Percentiles rank a stretch among this genome's conserved stretches.
These are phyloP conservation scores for Penicillium herquei DNA, from an alignment of 495 filamentous ascomycete genomes.

Conservation along the genomic window DNA sequence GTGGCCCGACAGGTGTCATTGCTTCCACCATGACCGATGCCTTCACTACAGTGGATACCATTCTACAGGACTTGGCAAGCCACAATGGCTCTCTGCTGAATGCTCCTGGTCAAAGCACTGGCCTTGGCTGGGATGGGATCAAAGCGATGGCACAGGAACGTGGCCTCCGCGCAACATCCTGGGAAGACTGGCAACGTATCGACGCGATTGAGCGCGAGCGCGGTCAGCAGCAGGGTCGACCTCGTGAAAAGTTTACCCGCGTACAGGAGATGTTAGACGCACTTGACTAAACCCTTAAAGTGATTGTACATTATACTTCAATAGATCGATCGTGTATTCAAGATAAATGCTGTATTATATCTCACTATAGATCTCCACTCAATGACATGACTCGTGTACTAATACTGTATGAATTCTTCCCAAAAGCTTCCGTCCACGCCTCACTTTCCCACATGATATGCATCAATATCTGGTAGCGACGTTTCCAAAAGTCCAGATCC, in stretches of 20 bases:
- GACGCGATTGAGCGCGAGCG: conserved; percentile 71
- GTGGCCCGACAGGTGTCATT: conserved; percentile 93
- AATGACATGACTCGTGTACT: no score
- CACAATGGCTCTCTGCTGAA: conserved; percentile 45
- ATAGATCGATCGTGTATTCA: not conserved
- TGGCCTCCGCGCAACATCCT: conserved; percentile 55
- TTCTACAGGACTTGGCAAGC: conserved; percentile 66
- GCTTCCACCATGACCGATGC: conserved; percentile 96
- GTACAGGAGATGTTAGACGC: conserved; percentile 78
- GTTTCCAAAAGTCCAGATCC: not conserved
- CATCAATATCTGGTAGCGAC: no score
- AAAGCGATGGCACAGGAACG: conserved; percentile 50
- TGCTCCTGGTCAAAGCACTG: conserved; percentile 36
- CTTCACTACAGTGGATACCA: conserved; percentile 80
- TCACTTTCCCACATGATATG: no score
- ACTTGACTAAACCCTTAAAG: conserved; percentile 11
- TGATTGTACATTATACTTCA: conserved; percentile 9
- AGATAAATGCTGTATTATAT: no score
- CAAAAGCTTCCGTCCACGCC: no score
- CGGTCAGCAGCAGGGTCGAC: conserved; percentile 67
- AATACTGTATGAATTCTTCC: no score
- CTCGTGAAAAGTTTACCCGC: conserved; percentile 78
- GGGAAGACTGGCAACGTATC: conserved; percentile 85
- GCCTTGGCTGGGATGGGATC: conserved; percentile 75
- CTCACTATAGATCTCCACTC: no score